A percentile compares a stretch with the other conserved stretches of the same genome.
Conservation (phyloP, 2,329 filamentous ascomycete genomes). For the Knoxdaviesia proteae region DNA sequence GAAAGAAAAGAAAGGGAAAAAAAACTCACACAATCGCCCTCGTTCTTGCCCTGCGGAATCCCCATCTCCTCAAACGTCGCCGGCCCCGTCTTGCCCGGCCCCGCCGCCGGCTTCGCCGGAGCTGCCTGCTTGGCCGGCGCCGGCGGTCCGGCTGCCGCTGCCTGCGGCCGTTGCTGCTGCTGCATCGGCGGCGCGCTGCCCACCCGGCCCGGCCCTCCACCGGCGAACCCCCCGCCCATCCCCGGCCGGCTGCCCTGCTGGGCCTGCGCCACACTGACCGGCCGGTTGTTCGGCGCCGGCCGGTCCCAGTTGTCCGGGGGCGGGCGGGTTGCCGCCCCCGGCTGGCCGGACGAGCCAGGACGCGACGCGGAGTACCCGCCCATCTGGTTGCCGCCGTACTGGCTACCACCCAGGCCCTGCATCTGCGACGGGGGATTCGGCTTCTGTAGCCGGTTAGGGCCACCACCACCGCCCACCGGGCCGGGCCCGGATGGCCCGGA, state of each 20-base stretch:
- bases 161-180: constrained; percentile 8
- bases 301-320: constrained; percentile 7
- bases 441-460: constrained; percentile 3
- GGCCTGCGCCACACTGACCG: too few species aligned
- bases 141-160: constrained; percentile 8
- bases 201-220: constrained; percentile 11
- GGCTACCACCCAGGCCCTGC: neutral
- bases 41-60: constrained; percentile 61
- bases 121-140: constrained; percentile 14
- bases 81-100: constrained; percentile 49
- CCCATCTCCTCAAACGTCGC: constrained; percentile 98
- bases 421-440: constrained; percentile 2
- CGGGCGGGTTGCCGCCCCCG: constrained; percentile 7
- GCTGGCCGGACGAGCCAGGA: constrained; percentile 5
- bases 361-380: constrained; percentile 6
- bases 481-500: constrained; percentile 9
- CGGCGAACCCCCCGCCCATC: constrained; percentile 3
- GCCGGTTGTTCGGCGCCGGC: too few species aligned
- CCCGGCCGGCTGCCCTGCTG: too few species aligned
- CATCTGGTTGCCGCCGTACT: too few species aligned
- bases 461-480: constrained; percentile 1
- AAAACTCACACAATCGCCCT: constrained; percentile 70
- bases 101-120: constrained; percentile 19
- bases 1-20: neutral
- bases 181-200: constrained; percentile 13